These are phyloP conservation scores for Albatrellus sp. DNA, from an alignment of 1,284 basidiomycete species.

Conservation along the genomic window DNA sequence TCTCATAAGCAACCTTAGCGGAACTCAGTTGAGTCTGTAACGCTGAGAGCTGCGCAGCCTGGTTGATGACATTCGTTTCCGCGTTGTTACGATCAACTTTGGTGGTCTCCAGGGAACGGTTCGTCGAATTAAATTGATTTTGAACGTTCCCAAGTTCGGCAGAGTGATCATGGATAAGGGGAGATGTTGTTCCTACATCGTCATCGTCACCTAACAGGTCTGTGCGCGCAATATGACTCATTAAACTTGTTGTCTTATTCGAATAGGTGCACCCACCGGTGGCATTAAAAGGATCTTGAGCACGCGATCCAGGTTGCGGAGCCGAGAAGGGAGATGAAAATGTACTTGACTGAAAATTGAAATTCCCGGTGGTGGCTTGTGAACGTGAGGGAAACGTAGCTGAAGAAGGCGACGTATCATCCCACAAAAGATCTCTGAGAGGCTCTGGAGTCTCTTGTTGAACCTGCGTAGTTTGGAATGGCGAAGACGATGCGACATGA, in stretches of 20 bases:
- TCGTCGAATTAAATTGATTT: conserved; percentile 78
- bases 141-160: conserved; percentile 79
- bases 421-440: conserved; percentile 39
- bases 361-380: conserved; percentile 10
- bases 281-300: conserved; percentile 6
- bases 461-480: conserved; percentile 7
- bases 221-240: background rate
- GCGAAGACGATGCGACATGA: conserved; percentile 10
- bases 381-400: conserved; percentile 21
- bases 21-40: conserved; percentile 67
- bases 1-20: conserved; percentile 74
- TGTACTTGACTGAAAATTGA: background rate
- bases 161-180: conserved; percentile 52
- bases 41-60: conserved; percentile 58
- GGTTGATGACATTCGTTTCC: conserved; percentile 47
- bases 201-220: conserved; percentile 71
- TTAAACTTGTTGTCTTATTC: background rate
- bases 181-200: conserved; percentile 33
- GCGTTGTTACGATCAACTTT: conserved; percentile 45
- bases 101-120: conserved; percentile 47
- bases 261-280: background rate
- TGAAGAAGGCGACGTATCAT: conserved; percentile 50
- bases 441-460: conserved; percentile 24
- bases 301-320: background rate
- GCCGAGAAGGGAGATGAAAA: background rate